Percentiles rank a stretch among this genome's conserved stretches.
phyloP scores from a whole-genome alignment of 2,329 filamentous ascomycete species.

The Penicillium sp. region DNA sequence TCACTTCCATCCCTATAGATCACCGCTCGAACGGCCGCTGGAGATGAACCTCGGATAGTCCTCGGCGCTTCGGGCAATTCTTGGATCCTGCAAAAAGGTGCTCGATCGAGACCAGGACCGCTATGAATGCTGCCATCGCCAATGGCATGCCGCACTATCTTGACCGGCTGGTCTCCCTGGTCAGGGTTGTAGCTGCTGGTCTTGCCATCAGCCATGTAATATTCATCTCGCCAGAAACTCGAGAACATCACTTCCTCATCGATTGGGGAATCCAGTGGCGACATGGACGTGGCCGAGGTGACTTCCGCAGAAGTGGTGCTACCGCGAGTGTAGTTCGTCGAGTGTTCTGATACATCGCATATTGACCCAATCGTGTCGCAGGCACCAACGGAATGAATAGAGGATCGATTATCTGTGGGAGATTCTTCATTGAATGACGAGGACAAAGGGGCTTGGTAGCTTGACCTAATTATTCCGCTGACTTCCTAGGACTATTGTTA shows the following conservation, averaged over 20 bases:
- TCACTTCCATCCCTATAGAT: conserved; percentile 14
- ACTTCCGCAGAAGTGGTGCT: conserved; percentile 12
- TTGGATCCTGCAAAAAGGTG: conserved; percentile 15
- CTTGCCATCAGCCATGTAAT: conserved; percentile 32
- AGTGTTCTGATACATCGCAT: conserved; percentile 7
- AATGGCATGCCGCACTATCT: conserved; percentile 15
- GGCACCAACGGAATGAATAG: neutral
- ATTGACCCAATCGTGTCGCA: conserved; percentile 1
- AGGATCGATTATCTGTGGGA: neutral
- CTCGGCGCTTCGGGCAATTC: conserved; percentile 20
- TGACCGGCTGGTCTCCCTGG: conserved; percentile 25
- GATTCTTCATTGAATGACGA: too few species aligned
- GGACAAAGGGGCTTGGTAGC: too few species aligned
- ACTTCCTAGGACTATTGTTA: neutral
- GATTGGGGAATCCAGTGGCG: conserved; percentile 18
- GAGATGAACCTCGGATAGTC: neutral
- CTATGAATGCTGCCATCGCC: conserved; percentile 23
- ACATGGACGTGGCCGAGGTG: conserved; percentile 17
- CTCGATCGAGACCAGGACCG: conserved; percentile 20
- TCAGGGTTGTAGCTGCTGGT: conserved; percentile 22
- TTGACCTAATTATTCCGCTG: too few species aligned
- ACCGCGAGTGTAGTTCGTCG: conserved; percentile 10
- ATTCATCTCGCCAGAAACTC: conserved; percentile 25
- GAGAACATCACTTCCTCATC: conserved; percentile 25
- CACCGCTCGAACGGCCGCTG: neutral